Conservation (phyloP, 345 rosid genomes). For the Gossypium thurberi region DNA sequence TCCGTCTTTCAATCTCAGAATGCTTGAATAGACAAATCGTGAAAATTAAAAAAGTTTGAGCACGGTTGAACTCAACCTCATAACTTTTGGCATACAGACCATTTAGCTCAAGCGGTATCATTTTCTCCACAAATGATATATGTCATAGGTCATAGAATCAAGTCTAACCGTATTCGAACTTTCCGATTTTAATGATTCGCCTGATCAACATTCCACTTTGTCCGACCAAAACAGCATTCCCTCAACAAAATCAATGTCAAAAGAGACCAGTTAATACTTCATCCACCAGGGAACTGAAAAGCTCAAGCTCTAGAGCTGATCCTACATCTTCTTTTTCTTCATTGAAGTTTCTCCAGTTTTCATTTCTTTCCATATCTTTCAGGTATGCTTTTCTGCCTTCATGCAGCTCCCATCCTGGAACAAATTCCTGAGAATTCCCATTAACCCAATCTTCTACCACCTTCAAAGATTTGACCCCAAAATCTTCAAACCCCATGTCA, state of each 20-base stretch:
- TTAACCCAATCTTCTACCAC: conserved; percentile 53
- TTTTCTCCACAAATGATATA: too few relatives aligned
- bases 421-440: conserved; percentile 33
- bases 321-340: conserved; percentile 32
- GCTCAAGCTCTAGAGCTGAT: conserved; percentile 37
- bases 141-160: too few relatives aligned
- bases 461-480: conserved; percentile 19
- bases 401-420: conserved; percentile 53
- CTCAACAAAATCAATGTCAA: not conserved
- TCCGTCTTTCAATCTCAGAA: too few relatives aligned
- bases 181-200: too few relatives aligned
- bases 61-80: too few relatives aligned
- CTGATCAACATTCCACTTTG: too few relatives aligned
- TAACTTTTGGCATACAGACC: too few relatives aligned
- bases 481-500: not conserved
- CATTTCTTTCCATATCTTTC: conserved; percentile 43
- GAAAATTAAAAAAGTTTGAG: too few relatives aligned
- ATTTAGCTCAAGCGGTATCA: too few relatives aligned
- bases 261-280: conserved; percentile 42
- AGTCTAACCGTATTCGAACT: too few relatives aligned
- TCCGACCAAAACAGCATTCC: too few relatives aligned
- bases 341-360: conserved; percentile 26
- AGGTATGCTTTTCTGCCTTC: conserved; percentile 41
- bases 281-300: conserved; percentile 44
- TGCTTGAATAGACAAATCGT: too few relatives aligned